Evolutionary conservation across 2,329 filamentous ascomycete species (phyloP), one percentile per base, ranked within the genome.

Genomic region (Escovopsis sp.): DNA sequence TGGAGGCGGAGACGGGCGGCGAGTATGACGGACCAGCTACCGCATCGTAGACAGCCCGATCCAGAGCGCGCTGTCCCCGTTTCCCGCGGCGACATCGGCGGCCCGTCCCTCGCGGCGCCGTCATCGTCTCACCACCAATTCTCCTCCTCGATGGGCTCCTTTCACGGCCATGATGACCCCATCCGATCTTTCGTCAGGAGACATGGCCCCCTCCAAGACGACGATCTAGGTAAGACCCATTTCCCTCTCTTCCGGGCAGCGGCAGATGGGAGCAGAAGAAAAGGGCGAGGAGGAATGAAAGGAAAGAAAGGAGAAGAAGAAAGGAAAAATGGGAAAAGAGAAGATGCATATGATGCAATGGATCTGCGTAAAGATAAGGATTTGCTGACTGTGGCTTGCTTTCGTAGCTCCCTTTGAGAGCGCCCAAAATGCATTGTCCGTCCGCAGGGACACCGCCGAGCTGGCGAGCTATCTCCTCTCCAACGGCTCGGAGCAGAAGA

Each of bases 391-490:
- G 16, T 27, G 16, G 21, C n/a, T 8, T 9, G 3, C 21, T 9
- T 9, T 25, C 33, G 29, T 43, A 72, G 66, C 60, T 27, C 66
- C 68, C 14, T 51, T 72, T 57, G 81, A 88, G 51, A 79, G 73
- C 46, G 70, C 74, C 14, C 73, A 83, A 46, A 82, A 83, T 55
- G 80, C 83, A 25, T 74, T 77, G 39, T 81, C 76, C 44, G 79
- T 94, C 28, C 79, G 86, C 43, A 79, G 90, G 57, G 79, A 90
- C 51, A 92, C 86, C 3, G 83, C 85, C 35, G 84, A 93, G 57
- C 66, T 94, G 38, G 86, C 86, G 30, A 84, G 74, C 14, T 85
- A 87, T 52, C 77, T 84, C 34, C 68, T 94, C 19, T 78, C 78
- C 27, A 74, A 81, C 46, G 67, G 68, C 46, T 58, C 65, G 38